Base-by-base conservation (phyloP, 495 filamentous ascomycete genomes). In the Daldinia loculata region DNA sequence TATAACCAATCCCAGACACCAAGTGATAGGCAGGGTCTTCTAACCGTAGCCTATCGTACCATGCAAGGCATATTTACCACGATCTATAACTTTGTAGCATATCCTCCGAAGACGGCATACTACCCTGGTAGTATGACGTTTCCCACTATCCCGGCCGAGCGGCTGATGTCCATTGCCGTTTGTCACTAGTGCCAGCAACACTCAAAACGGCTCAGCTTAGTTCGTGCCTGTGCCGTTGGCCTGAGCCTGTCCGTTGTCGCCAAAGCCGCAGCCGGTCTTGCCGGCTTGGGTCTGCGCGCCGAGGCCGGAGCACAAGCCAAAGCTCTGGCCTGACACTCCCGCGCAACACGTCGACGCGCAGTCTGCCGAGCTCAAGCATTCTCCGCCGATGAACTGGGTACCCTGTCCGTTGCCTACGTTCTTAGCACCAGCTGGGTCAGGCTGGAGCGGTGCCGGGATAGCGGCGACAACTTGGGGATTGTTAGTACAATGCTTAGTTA, bases 201-300 rank as follows among this genome's bases (percentile, higher is more conserved):
- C 9, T 14, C 1, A 29, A 29, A 56, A 6, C 8, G 27, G 52
- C 53, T 11, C 39, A 6, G 39, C 24, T 45, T 60, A 60, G 38
- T 60, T 60, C 11, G 56, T 19, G 24, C 38, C 9, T 24, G 36
- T 30, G 34, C 1, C 22, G 26, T 43, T 43, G 14, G 24, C 2
- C 53, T 36, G 53, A 12, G 56, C 38, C 52, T 17, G 43, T 4
- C 56, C 52, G 34, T 56, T 19, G 32, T 67, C 67, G 9, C 70
- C 74, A 67, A 85, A 85, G 8, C 83, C 83, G 65, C 83, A 85
- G 22, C 83, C 82, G 11, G 78, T 76, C 76, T 85, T 85, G 41
- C 81, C 83, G 45, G 78, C 77, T 69, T 81, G 80, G 58, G 66
- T 76, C 58, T 78, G 72, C n/a, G 79, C 82, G 8, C 70, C 76